Percentiles rank a stretch among this genome's conserved stretches.
Evolutionary conservation across 1,284 basidiomycete species (phyloP).

Genomic region (Sutorius eximius): DNA sequence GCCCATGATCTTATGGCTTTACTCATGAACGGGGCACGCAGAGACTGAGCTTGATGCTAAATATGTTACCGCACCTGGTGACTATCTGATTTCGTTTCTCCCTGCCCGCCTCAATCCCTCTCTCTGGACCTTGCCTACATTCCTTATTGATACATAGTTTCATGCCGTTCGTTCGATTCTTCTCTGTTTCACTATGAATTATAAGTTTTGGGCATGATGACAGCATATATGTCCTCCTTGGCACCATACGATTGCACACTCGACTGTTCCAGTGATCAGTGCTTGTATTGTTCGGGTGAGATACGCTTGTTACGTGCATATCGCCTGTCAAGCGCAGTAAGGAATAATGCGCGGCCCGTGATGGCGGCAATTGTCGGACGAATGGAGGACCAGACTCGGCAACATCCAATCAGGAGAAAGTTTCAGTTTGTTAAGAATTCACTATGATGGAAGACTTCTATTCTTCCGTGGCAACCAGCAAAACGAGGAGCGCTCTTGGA

Average conservation of each 20-base stretch:
- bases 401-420: conserved; percentile 14
- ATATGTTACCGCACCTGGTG: conserved; percentile 17
- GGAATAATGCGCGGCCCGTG: background rate
- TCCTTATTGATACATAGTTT: conserved; percentile 36
- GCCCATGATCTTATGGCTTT: conserved; percentile 76
- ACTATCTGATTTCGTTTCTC: conserved; percentile 14
- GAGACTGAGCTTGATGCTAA: conserved; percentile 49
- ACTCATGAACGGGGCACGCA: conserved; percentile 66
- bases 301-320: conserved; percentile 11
- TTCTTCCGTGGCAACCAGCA: conserved; percentile 37
- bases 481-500: conserved; percentile 27
- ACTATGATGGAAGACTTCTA: conserved; percentile 34
- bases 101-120: conserved; percentile 8
- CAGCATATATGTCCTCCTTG: conserved; percentile 3
- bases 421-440: conserved; percentile 26
- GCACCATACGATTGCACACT: background rate
- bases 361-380: conserved; percentile 23
- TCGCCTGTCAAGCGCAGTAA: conserved; percentile 8
- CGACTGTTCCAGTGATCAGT: background rate
- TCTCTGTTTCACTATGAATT: conserved; percentile 34
- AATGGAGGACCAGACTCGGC: conserved; percentile 11
- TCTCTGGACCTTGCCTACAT: conserved; percentile 27
- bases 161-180: conserved; percentile 25
- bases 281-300: conserved; percentile 10
- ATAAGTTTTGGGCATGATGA: conserved; percentile 24